Percentiles rank a stretch among this genome's conserved stretches.
phyloP scores from a whole-genome alignment of 306 rosid species.

The Medicago lupulina region DNA sequence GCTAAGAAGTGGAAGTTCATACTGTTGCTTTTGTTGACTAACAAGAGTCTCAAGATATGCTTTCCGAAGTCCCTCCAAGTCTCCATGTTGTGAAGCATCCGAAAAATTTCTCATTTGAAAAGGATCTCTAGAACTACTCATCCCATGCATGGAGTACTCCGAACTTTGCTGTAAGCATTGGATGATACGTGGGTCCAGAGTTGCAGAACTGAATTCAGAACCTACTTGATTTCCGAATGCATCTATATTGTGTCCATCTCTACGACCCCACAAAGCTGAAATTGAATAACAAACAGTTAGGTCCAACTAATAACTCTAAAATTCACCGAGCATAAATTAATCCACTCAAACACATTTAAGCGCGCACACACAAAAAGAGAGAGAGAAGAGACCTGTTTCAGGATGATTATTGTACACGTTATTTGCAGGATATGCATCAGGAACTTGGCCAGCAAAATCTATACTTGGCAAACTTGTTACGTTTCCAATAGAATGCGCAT shows the following conservation, averaged over 20 bases:
- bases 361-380: conserved; percentile 11
- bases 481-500: conserved; percentile 61
- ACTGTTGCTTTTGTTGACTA: conserved; percentile 78
- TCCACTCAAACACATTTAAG: conserved; percentile 16
- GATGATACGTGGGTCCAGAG: conserved; percentile 55
- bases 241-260: conserved; percentile 56
- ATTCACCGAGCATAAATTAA: conserved; percentile 20
- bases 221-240: conserved; percentile 54
- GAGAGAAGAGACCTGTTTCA: conserved; percentile 58
- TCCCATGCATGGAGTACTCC: conserved; percentile 59
- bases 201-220: conserved; percentile 55
- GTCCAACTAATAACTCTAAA: conserved; percentile 20
- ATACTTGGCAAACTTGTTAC: conserved; percentile 49
- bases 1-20: conserved; percentile 70
- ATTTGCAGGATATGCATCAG: conserved; percentile 57
- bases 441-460: conserved; percentile 55
- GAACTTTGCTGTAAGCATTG: conserved; percentile 66
- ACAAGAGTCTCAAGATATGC: conserved; percentile 79
- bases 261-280: conserved; percentile 54
- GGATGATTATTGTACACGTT: conserved; percentile 51
- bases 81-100: conserved; percentile 63
- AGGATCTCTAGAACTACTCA: conserved; percentile 61
- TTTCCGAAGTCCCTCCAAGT: conserved; percentile 69
- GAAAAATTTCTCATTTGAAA: conserved; percentile 60
- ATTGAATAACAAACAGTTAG: conserved; percentile 36